Evolutionary conservation across 2,329 filamentous ascomycete genomes (phyloP).

Genomic region (Incumbomyces delicatus): DNA sequence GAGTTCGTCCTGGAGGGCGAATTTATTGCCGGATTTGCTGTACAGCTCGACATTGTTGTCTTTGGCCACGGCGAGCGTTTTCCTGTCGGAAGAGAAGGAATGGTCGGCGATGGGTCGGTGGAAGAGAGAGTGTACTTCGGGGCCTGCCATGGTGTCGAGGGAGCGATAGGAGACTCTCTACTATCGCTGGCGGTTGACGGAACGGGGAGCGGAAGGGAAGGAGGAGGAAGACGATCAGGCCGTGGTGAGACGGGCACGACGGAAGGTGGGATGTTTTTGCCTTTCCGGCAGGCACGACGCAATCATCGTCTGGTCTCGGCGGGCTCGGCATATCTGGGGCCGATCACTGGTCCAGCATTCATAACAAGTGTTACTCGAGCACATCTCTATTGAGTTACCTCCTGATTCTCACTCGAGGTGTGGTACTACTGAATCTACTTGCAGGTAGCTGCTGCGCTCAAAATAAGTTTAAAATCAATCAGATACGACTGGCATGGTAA

Average conservation of each 20-base stretch:
- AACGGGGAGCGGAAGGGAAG: background rate
- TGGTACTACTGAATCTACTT: too few species aligned
- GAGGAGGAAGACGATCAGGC: background rate
- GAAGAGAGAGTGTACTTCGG: slow-evolving; percentile 94
- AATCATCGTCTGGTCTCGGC: too few species aligned
- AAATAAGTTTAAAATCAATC: too few species aligned
- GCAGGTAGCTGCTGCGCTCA: too few species aligned
- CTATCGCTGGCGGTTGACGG: slow-evolving; percentile 51
- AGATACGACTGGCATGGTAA: too few species aligned
- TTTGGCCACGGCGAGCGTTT: slow-evolving; percentile 79
- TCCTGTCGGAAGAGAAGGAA: slow-evolving; percentile 88
- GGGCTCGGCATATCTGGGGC: too few species aligned
- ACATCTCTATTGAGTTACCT: too few species aligned
- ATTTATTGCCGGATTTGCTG: slow-evolving; percentile 59
- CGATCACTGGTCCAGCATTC: too few species aligned
- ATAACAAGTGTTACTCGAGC: too few species aligned
- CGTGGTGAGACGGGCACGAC: too few species aligned
- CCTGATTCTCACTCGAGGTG: too few species aligned
- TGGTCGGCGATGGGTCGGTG: slow-evolving; percentile 94
- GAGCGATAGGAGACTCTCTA: slow-evolving; percentile 95
- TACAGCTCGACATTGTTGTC: slow-evolving; percentile 90
- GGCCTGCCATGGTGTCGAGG: slow-evolving; percentile 57
- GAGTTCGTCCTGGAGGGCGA: slow-evolving; percentile 80
- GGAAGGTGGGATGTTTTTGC: background rate
- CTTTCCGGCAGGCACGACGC: too few species aligned